Evolutionary conservation across 805 yeast species (phyloP).

Genomic region (Yarrowia porcina): DNA sequence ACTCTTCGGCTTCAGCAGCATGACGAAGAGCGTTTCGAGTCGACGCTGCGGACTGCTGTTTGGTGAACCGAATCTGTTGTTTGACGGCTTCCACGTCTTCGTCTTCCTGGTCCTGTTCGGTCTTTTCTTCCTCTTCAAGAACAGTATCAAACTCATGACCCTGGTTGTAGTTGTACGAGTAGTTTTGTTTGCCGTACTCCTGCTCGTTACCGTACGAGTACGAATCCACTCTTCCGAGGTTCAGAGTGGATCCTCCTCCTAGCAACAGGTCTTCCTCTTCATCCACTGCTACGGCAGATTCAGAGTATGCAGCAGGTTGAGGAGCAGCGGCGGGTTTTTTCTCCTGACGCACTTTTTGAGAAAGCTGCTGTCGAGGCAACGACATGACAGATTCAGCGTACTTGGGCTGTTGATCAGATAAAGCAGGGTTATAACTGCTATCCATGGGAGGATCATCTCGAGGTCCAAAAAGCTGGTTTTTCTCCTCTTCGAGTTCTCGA

Average conservation of each 20-base stretch:
- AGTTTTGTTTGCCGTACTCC: constrained; percentile 20
- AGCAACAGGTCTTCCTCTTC: constrained; percentile 17
- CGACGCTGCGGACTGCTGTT: constrained; percentile 58
- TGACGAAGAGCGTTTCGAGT: constrained; percentile 76
- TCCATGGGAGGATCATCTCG: not conserved
- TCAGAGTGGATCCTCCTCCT: not conserved
- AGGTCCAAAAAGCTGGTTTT: constrained; percentile 8
- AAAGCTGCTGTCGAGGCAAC: constrained; percentile 15
- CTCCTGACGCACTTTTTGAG: constrained; percentile 2
- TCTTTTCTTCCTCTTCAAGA: constrained; percentile 27
- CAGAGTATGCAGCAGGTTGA: not conserved
- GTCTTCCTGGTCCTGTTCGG: constrained; percentile 26
- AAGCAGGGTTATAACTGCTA: not conserved
- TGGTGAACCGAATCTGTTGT: constrained; percentile 29
- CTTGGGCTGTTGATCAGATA: constrained; percentile 5
- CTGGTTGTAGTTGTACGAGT: constrained; percentile 15
- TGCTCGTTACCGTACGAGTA: constrained; percentile 11
- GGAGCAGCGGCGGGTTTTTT: not conserved
- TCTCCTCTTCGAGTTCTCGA: constrained; percentile 7
- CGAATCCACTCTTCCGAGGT: constrained; percentile 7
- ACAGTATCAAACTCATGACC: constrained; percentile 23
- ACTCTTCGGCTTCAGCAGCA: constrained; percentile 68
- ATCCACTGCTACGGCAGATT: constrained; percentile 1
- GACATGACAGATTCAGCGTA: constrained; percentile 17
- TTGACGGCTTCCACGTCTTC: constrained; percentile 22